These are phyloP conservation scores for Phytophthora idaei DNA, from an alignment of 352 stramenopile genomes.

Conservation along the genomic window DNA sequence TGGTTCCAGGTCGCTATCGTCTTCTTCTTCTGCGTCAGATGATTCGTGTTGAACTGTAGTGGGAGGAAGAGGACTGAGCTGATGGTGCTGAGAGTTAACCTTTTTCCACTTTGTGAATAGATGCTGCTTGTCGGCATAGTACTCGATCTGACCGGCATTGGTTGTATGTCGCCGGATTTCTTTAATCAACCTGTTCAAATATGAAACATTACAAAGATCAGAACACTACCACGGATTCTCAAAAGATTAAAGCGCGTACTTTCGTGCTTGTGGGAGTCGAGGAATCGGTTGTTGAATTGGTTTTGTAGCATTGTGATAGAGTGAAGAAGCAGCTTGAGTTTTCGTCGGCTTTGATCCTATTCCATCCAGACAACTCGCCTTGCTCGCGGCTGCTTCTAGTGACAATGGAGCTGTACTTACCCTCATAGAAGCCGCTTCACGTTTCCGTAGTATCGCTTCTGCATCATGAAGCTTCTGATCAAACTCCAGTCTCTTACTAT, in stretches of 20 bases:
- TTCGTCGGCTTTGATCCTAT: background rate
- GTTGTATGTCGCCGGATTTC: slow-evolving; percentile 66
- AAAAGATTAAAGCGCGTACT: slow-evolving; percentile 37
- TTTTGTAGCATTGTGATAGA: slow-evolving; percentile 38
- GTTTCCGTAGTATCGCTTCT: slow-evolving; percentile 55
- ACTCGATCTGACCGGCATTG: slow-evolving; percentile 62
- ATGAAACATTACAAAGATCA: background rate
- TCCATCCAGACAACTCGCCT: background rate
- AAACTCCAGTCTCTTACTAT: slow-evolving; percentile 47
- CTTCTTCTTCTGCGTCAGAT: background rate
- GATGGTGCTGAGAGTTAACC: slow-evolving; percentile 58
- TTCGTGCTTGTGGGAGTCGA: slow-evolving; percentile 61
- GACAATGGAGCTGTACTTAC: slow-evolving; percentile 2
- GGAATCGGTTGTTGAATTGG: slow-evolving; percentile 52
- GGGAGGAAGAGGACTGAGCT: slow-evolving; percentile 21
- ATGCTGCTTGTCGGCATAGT: slow-evolving; percentile 71
- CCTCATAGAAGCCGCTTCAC: slow-evolving; percentile 34
- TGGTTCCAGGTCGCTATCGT: slow-evolving; percentile 13
- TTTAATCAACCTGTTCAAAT: slow-evolving; percentile 52
- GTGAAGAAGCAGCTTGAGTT: slow-evolving; percentile 5
- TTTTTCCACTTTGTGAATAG: slow-evolving; percentile 83
- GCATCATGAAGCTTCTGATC: slow-evolving; percentile 66
- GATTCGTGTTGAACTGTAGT: background rate
- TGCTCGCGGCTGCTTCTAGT: background rate
- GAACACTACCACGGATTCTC: background rate